A percentile compares a stretch with the other conserved stretches of the same genome.
These are phyloP conservation scores for Cytospora mali DNA, from an alignment of 2,329 filamentous ascomycete species.

Conservation along the genomic window DNA sequence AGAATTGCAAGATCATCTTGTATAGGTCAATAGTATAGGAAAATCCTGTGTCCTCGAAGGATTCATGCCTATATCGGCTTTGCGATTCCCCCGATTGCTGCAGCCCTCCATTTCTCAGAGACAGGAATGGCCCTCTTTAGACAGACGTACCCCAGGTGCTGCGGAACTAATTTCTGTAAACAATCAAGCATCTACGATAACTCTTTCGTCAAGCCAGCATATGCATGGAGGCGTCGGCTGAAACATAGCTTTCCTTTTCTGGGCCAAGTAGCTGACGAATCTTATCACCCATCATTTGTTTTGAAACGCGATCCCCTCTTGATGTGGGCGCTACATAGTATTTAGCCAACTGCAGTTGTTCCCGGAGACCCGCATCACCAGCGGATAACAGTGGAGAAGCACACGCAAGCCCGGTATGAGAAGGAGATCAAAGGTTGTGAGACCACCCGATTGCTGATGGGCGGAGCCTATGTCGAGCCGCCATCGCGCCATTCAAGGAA, in stretches of 20 bases:
- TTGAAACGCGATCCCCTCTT: constrained; percentile 17
- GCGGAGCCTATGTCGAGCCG: too few relatives aligned
- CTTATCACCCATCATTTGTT: constrained; percentile 22
- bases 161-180: not conserved
- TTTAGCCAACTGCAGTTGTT: not conserved
- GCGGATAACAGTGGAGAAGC: constrained; percentile 11
- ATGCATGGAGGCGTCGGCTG: not conserved
- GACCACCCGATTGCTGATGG: too few relatives aligned
- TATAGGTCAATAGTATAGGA: too few relatives aligned
- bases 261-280: constrained; percentile 19
- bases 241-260: not conserved
- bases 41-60: not conserved
- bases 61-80: not conserved
- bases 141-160: not conserved
- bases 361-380: constrained; percentile 6
- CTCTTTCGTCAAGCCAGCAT: not conserved
- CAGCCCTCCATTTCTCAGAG: not conserved
- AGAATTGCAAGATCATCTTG: too few relatives aligned
- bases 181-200: not conserved
- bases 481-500: too few relatives aligned
- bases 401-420: constrained; percentile 4
- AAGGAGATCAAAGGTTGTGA: not conserved
- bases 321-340: constrained; percentile 8
- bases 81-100: not conserved
- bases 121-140: not conserved